Conservation (phyloP, 768 basidiomycete genomes). For the Leccinum pellstonianum region DNA sequence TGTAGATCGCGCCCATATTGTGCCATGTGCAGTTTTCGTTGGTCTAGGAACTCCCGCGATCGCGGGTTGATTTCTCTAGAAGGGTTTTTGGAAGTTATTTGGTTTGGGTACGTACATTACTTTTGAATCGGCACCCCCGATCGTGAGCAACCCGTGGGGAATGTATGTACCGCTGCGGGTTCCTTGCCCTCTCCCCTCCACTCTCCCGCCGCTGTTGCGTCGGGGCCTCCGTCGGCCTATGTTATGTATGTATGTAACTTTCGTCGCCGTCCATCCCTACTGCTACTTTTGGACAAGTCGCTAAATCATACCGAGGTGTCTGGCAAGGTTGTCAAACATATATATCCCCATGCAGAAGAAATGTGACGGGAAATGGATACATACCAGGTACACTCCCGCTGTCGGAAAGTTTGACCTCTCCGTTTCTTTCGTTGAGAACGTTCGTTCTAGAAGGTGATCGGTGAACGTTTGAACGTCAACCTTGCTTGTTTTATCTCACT, state of each 20-base stretch:
- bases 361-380: neutral
- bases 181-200: neutral
- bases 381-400: neutral
- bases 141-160: neutral
- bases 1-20: too few species aligned
- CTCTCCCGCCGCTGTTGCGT: neutral
- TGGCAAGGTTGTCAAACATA: neutral
- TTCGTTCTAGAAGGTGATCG: too few species aligned
- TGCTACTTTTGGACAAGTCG: neutral
- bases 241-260: neutral
- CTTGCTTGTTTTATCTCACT: neutral
- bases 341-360: neutral
- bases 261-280: neutral
- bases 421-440: neutral
- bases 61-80: neutral
- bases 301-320: neutral
- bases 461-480: neutral
- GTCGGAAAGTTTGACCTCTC: too few species aligned
- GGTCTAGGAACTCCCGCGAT: neutral
- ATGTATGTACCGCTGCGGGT: neutral
- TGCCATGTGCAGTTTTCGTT: neutral
- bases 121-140: neutral
- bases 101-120: neutral
- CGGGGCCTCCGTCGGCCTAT: neutral
- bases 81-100: too few species aligned